A percentile compares a stretch with the other conserved stretches of the same genome.
Conservation (phyloP, 2,329 filamentous ascomycete species). For the Penicillium corylophilum region DNA sequence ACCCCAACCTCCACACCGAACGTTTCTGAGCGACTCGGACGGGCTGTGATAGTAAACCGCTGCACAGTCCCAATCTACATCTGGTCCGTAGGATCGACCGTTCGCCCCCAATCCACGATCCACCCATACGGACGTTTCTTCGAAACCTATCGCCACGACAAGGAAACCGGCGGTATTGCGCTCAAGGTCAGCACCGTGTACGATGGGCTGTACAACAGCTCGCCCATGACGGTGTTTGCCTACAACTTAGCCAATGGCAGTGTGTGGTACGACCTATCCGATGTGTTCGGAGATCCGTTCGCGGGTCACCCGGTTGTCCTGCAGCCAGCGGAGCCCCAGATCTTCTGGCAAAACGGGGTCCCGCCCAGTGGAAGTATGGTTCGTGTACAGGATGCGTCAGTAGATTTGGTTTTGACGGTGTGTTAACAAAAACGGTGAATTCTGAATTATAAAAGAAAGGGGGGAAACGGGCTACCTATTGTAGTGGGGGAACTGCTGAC, state of each 20-base stretch:
- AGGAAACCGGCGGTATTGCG: slow-evolving; percentile 40
- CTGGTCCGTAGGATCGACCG: slow-evolving; percentile 37
- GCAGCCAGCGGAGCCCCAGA: slow-evolving; percentile 20
- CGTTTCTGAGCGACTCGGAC: slow-evolving; percentile 22
- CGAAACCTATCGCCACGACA: slow-evolving; percentile 37
- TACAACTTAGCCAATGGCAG: slow-evolving; percentile 34
- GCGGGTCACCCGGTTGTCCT: slow-evolving; percentile 26
- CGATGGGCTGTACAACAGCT: slow-evolving; percentile 35
- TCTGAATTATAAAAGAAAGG: background rate
- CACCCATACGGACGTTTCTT: slow-evolving; percentile 27
- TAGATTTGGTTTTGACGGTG: slow-evolving; percentile 28
- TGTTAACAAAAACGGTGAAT: slow-evolving; percentile 15
- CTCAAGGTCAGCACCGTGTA: slow-evolving; percentile 41
- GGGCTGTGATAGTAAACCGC: slow-evolving; percentile 36
- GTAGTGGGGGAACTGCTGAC: too few relatives aligned
- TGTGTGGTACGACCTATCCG: slow-evolving; percentile 46
- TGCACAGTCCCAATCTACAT: slow-evolving; percentile 36
- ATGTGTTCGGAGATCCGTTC: slow-evolving; percentile 48
- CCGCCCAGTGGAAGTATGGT: slow-evolving; percentile 34
- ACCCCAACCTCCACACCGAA: background rate
- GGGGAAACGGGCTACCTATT: too few relatives aligned
- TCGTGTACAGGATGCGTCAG: slow-evolving; percentile 17
- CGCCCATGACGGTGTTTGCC: slow-evolving; percentile 43
- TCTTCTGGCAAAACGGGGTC: slow-evolving; percentile 35
- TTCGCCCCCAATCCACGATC: slow-evolving; percentile 26